Percentiles rank a stretch among this genome's conserved stretches.
These are phyloP conservation scores for Rhinocladiella mackenziei DNA, from an alignment of 2,329 filamentous ascomycete genomes.

Conservation along the genomic window DNA sequence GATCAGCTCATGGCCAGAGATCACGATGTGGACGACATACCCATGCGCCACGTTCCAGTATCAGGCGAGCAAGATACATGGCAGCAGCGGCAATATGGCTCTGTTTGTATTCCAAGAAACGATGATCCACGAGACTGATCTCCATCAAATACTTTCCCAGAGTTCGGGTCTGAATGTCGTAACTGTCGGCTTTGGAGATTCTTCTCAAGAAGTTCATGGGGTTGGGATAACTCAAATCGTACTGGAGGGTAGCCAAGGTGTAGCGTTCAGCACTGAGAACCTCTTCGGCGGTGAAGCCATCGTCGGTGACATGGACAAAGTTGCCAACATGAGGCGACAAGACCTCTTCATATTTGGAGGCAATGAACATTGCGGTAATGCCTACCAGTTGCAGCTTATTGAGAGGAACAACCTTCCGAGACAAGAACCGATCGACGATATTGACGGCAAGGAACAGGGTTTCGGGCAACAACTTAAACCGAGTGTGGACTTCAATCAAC, in stretches of 20 bases:
- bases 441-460: constrained; percentile 96
- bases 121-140: constrained; percentile 90
- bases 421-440: constrained; percentile 96
- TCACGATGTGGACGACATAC: constrained; percentile 51
- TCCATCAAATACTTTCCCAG: constrained; percentile 97
- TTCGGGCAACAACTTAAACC: constrained; percentile 91
- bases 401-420: constrained; percentile 89
- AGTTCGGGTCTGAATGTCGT: constrained; percentile 95
- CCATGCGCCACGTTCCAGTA: constrained; percentile 88
- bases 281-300: constrained; percentile 91
- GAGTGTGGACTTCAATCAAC: constrained; percentile 96
- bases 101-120: constrained; percentile 83
- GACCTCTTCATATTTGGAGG: constrained; percentile 98
- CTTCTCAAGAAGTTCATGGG: constrained; percentile 99
- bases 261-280: constrained; percentile 97
- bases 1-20: constrained; percentile 22
- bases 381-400: constrained; percentile 95
- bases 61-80: constrained; percentile 91
- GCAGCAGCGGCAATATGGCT: constrained; percentile 87
- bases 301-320: constrained; percentile 94
- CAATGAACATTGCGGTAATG: constrained; percentile 98
- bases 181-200: constrained; percentile 98
- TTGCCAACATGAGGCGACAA: constrained; percentile 94
- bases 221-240: constrained; percentile 97
- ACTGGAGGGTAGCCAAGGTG: constrained; percentile 84